Evolutionary conservation across 306 rosid genomes (phyloP).

Genomic region (Cicer yamashitae): DNA sequence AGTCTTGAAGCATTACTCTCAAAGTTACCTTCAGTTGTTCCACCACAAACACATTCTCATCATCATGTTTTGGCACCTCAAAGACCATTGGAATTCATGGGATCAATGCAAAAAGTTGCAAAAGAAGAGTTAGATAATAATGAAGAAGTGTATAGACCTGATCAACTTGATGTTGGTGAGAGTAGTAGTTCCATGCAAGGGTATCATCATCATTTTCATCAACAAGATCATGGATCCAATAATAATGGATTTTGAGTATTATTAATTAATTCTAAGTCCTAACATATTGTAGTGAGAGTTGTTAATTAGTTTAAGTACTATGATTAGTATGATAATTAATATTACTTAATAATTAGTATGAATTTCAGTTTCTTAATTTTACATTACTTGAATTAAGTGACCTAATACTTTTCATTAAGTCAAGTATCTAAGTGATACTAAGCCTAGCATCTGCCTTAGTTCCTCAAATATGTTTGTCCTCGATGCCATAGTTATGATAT

Average conservation of each 20-base stretch:
- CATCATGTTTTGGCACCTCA: slow-evolving; percentile 46
- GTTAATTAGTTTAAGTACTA: slow-evolving; percentile 14
- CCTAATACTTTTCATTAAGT: too few relatives aligned
- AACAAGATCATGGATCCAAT: slow-evolving; percentile 51
- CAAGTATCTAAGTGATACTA: too few relatives aligned
- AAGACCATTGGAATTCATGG: slow-evolving; percentile 61
- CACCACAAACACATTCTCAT: slow-evolving; percentile 42
- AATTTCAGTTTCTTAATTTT: neutral
- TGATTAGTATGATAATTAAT: neutral
- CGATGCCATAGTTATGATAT: too few relatives aligned
- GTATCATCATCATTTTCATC: slow-evolving; percentile 56
- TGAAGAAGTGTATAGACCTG: slow-evolving; percentile 61
- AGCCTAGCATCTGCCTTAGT: too few relatives aligned
- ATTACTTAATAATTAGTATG: neutral
- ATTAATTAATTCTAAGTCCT: slow-evolving; percentile 33
- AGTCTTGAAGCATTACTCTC: slow-evolving; percentile 78
- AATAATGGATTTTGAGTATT: slow-evolving; percentile 53
- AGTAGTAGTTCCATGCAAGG: slow-evolving; percentile 65
- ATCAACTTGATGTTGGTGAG: slow-evolving; percentile 63
- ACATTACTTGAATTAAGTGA: too few relatives aligned
- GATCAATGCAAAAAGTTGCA: slow-evolving; percentile 62
- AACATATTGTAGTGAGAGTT: slow-evolving; percentile 40
- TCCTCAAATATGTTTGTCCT: too few relatives aligned
- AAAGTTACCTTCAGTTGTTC: slow-evolving; percentile 72
- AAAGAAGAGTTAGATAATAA: slow-evolving; percentile 60